A percentile compares a stretch with the other conserved stretches of the same genome.
Conservation (phyloP, 106 monocot species). For the Iris macrosiphon region DNA sequence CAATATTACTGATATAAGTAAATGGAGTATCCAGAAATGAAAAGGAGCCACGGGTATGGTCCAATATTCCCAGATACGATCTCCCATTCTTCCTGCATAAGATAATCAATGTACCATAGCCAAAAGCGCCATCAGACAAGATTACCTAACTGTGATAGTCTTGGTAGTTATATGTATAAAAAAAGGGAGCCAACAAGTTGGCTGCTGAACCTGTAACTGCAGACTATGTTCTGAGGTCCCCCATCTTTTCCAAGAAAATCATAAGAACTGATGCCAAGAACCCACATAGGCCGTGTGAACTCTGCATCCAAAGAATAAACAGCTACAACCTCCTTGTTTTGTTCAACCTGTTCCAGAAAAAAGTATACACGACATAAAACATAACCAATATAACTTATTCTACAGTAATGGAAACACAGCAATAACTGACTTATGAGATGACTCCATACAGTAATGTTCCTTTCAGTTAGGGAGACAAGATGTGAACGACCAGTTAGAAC, state of each 20-base stretch:
- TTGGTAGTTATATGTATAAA: not conserved
- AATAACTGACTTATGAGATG: too few species aligned
- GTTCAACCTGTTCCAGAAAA: constrained; percentile 53
- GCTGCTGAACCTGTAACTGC: constrained; percentile 67
- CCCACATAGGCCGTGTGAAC: constrained; percentile 80
- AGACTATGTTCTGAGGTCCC: constrained; percentile 29
- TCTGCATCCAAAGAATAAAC: constrained; percentile 77
- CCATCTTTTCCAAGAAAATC: constrained; percentile 48
- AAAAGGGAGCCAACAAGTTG: not conserved
- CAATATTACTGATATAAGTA: constrained; percentile 62
- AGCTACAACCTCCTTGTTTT: constrained; percentile 40
- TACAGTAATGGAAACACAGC: too few species aligned
- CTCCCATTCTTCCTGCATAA: constrained; percentile 62
- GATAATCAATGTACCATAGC: not conserved
- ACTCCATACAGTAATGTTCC: too few species aligned
- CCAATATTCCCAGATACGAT: constrained; percentile 78
- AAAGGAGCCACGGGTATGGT: constrained; percentile 42
- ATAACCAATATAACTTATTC: too few species aligned
- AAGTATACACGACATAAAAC: too few species aligned
- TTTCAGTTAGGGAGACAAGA: too few species aligned
- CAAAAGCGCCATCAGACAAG: not conserved
- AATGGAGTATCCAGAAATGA: constrained; percentile 58
- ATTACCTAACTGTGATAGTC: too few species aligned
- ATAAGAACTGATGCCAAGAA: constrained; percentile 83
- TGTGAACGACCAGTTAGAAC: too few species aligned